A percentile compares a stretch with the other conserved stretches of the same genome.
Conservation (phyloP, 371 early-diverging fungal genomes). For the Mucor indicus region DNA sequence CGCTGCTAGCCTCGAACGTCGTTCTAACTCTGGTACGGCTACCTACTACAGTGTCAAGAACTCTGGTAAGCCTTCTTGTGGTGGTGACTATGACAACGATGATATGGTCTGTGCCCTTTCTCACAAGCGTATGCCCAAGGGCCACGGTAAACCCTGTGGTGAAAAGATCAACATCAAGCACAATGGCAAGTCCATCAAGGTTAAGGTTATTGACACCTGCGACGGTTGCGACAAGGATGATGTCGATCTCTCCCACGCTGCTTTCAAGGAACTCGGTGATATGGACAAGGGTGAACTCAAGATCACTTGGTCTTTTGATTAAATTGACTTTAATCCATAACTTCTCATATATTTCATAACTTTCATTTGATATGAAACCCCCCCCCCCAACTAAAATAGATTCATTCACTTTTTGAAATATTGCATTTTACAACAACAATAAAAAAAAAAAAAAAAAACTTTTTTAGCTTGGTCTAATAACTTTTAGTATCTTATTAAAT, state of each 20-base stretch:
- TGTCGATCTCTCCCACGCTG: constrained; percentile 35
- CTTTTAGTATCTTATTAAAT: too few species aligned
- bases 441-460: too few species aligned
- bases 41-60: constrained; percentile 33
- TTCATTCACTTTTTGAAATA: too few species aligned
- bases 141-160: constrained; percentile 38
- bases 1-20: constrained; percentile 18
- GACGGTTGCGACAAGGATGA: constrained; percentile 32
- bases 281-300: background rate
- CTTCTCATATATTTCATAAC: too few species aligned
- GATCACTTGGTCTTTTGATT: constrained; percentile 2
- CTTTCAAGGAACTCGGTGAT: constrained; percentile 37
- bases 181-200: constrained; percentile 31
- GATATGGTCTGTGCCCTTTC: constrained; percentile 39
- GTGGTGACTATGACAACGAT: constrained; percentile 14
- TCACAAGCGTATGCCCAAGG: constrained; percentile 16
- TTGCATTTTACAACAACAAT: too few species aligned
- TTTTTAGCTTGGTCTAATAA: too few species aligned
- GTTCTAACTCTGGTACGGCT: constrained; percentile 22
- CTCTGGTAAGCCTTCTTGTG: constrained; percentile 47
- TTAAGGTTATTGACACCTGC: constrained; percentile 48
- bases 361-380: too few species aligned
- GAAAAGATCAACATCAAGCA: constrained; percentile 27
- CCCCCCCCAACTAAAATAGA: too few species aligned
- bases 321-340: too few species aligned